Percentiles rank a stretch among this genome's conserved stretches.
phyloP scores from a whole-genome alignment of 345 rosid species.

The Brassica carinata region DNA sequence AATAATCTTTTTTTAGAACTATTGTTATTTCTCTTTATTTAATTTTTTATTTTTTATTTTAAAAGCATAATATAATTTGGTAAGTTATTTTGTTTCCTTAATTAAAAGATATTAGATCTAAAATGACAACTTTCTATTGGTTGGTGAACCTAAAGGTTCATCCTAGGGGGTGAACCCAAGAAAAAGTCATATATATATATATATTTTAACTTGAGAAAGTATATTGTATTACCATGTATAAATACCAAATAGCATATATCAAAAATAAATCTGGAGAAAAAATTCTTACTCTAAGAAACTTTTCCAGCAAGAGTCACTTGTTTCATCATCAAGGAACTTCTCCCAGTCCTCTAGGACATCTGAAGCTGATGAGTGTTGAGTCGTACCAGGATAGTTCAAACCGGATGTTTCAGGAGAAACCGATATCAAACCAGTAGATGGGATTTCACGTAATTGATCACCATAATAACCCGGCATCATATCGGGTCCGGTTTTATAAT shows the following conservation, averaged over 20 bases:
- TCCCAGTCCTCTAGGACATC: slow-evolving; percentile 57
- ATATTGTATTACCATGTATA: neutral
- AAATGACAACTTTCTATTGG: too few species aligned
- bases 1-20: too few species aligned
- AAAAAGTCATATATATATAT: too few species aligned
- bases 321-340: slow-evolving; percentile 63
- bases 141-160: too few species aligned
- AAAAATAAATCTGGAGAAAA: neutral
- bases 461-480: slow-evolving; percentile 5
- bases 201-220: neutral
- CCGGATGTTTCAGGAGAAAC: slow-evolving; percentile 42
- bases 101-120: too few species aligned
- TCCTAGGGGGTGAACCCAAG: too few species aligned
- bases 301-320: slow-evolving; percentile 63
- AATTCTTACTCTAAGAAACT: slow-evolving; percentile 58
- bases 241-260: neutral
- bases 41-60: too few species aligned
- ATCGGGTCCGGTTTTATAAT: slow-evolving; percentile 11
- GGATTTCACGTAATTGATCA: slow-evolving; percentile 28
- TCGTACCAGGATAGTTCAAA: slow-evolving; percentile 26
- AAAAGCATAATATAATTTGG: too few species aligned
- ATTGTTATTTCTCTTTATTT: too few species aligned
- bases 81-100: too few species aligned
- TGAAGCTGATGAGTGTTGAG: slow-evolving; percentile 32
- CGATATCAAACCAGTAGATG: slow-evolving; percentile 36